These are phyloP conservation scores for Ceratonia siliqua DNA, from an alignment of 306 rosid species.

Conservation along the genomic window DNA sequence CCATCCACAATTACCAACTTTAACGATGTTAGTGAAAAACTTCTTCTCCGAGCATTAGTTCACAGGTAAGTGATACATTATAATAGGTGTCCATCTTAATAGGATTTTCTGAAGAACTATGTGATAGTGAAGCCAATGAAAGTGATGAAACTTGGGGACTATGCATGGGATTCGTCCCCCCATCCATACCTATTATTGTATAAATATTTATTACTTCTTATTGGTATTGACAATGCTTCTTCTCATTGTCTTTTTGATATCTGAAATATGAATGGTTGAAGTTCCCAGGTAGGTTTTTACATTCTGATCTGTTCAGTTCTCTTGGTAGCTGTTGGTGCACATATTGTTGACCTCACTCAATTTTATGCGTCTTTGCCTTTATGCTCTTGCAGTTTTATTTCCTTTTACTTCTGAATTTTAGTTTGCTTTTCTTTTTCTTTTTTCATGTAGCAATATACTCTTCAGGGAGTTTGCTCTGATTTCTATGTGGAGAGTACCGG, in stretches of 20 bases:
- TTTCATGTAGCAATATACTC: conserved; percentile 82
- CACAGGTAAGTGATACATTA: conserved; percentile 77
- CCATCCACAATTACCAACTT: conserved; percentile 84
- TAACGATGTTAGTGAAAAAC: conserved; percentile 67
- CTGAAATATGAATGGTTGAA: conserved; percentile 12
- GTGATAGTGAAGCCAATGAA: too few species aligned
- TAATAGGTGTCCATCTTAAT: too few species aligned
- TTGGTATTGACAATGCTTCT: too few species aligned
- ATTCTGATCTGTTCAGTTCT: conserved; percentile 27
- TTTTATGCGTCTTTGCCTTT: conserved; percentile 10
- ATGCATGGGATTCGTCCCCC: too few species aligned
- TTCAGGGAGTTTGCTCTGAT: conserved; percentile 96
- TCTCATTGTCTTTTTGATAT: too few species aligned
- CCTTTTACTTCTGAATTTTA: conserved; percentile 28
- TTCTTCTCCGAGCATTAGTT: conserved; percentile 73
- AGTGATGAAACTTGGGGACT: too few species aligned
- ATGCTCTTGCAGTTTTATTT: conserved; percentile 29
- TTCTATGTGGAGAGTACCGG: conserved; percentile 97
- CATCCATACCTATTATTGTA: too few species aligned
- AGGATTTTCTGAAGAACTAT: too few species aligned
- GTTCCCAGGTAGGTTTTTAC: conserved; percentile 24
- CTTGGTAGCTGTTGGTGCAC: conserved; percentile 28
- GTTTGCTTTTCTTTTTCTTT: conserved; percentile 23
- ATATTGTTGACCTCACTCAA: not conserved
- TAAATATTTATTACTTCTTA: too few species aligned